Percentiles rank a stretch among this genome's conserved stretches.
phyloP scores from a whole-genome alignment of 805 yeast species.

The Yarrowia alimentaria region DNA sequence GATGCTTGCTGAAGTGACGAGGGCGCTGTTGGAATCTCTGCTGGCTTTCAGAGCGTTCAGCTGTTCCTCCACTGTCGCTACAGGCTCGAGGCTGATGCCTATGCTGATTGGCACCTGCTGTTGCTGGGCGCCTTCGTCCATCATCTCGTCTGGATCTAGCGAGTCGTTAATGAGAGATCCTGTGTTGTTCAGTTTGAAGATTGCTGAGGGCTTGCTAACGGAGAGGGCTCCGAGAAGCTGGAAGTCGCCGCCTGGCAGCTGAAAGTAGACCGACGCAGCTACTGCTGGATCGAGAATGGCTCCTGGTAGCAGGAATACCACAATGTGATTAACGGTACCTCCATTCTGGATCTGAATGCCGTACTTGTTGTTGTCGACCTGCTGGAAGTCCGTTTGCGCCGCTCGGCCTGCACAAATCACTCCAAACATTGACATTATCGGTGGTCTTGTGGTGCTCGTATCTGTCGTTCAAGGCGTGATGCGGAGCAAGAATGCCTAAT shows the following conservation, averaged over 20 bases:
- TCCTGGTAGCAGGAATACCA: conserved; percentile 83
- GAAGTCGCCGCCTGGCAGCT: conserved; percentile 59
- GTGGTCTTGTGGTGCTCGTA: neutral
- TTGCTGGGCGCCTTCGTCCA: conserved; percentile 44
- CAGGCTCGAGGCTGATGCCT: conserved; percentile 91
- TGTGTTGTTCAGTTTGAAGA: conserved; percentile 62
- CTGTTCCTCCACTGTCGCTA: conserved; percentile 59
- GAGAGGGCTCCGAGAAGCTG: conserved; percentile 42
- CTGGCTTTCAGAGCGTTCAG: conserved; percentile 45
- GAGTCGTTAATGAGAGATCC: conserved; percentile 39
- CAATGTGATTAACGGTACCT: conserved; percentile 68
- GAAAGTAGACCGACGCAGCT: conserved; percentile 86
- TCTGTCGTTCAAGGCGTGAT: conserved; percentile 4
- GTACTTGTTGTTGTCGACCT: conserved; percentile 66
- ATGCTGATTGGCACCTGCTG: conserved; percentile 48
- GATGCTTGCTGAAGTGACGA: conserved; percentile 33
- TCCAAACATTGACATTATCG: conserved; percentile 57
- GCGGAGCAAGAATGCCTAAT: conserved; percentile 6
- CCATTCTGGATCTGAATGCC: conserved; percentile 64
- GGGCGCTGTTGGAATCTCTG: conserved; percentile 35
- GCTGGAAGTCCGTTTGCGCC: conserved; percentile 46
- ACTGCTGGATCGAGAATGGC: conserved; percentile 55
- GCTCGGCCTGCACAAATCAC: conserved; percentile 68
- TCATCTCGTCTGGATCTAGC: conserved; percentile 56
- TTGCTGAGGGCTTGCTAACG: conserved; percentile 78